Conservation (phyloP, 2,329 filamentous ascomycete species). For the Xenosphaeropsis pyriputrescens region DNA sequence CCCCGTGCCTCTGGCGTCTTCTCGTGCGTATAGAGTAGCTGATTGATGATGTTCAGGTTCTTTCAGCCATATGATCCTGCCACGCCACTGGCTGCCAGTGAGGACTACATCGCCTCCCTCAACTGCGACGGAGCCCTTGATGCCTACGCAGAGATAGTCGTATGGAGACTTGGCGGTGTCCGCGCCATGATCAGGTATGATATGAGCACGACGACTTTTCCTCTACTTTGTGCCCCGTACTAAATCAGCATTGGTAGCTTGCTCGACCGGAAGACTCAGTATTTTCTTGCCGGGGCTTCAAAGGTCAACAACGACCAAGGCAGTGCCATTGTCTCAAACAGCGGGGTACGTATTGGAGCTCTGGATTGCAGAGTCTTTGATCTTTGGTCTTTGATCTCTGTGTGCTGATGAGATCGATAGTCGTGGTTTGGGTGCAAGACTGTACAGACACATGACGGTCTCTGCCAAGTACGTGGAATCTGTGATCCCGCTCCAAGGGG, state of each 20-base stretch:
- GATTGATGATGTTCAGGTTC: conserved; percentile 1
- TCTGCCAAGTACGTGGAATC: conserved; percentile 12
- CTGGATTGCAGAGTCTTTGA: too few relatives aligned
- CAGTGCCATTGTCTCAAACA: conserved; percentile 3
- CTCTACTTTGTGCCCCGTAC: background rate
- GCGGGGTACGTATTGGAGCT: conserved; percentile 1
- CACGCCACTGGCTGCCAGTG: background rate
- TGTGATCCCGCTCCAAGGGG: background rate
- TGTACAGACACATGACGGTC: conserved; percentile 11
- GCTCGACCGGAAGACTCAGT: conserved; percentile 13
- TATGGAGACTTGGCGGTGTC: conserved; percentile 9
- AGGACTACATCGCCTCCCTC: conserved; percentile 10
- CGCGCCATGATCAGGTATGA: conserved; percentile 16
- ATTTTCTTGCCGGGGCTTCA: conserved; percentile 12
- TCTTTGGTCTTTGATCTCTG: too few relatives aligned
- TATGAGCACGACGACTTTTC: background rate
- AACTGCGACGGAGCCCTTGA: conserved; percentile 11
- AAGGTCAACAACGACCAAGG: conserved; percentile 1
- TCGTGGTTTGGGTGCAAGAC: conserved; percentile 13
- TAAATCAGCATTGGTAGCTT: conserved; percentile 5
- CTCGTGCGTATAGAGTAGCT: background rate
- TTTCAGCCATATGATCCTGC: conserved; percentile 1
- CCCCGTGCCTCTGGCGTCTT: background rate
- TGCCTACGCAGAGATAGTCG: conserved; percentile 2
- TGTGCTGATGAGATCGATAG: too few relatives aligned